Conservation (phyloP, 805 yeast genomes). For the Spathaspora passalidarum region DNA sequence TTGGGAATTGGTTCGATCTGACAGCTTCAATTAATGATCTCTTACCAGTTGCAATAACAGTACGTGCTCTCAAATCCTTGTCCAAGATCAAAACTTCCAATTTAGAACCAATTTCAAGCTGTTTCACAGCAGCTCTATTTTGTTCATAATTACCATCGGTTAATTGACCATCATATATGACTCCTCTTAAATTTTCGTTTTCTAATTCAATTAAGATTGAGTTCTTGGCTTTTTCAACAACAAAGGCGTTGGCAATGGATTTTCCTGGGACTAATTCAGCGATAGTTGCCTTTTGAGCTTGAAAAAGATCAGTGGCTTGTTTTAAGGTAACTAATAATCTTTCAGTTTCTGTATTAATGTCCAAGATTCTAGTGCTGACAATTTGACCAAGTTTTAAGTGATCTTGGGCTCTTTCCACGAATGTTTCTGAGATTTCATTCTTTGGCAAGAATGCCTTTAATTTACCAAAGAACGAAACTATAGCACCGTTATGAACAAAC, state of each 20-base stretch:
- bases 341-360: constrained; percentile 49
- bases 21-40: constrained; percentile 66
- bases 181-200: constrained; percentile 56
- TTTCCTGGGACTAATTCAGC: constrained; percentile 56
- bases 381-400: constrained; percentile 83
- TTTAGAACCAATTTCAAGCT: constrained; percentile 57
- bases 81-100: constrained; percentile 65
- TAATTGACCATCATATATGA: constrained; percentile 69
- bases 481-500: constrained; percentile 73
- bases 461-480: constrained; percentile 79
- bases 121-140: constrained; percentile 62
- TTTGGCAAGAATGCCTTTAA: constrained; percentile 80
- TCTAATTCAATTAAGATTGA: constrained; percentile 64
- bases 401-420: constrained; percentile 72
- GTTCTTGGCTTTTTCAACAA: constrained; percentile 76
- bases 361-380: constrained; percentile 61
- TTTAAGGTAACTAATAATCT: constrained; percentile 74
- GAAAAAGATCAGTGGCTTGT: constrained; percentile 52
- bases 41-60: constrained; percentile 64
- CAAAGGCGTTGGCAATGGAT: constrained; percentile 53
- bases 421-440: constrained; percentile 86
- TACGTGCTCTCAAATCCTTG: constrained; percentile 58
- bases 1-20: constrained; percentile 51
- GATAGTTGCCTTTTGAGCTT: constrained; percentile 45
- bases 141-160: constrained; percentile 76